phyloP scores from a whole-genome alignment of 192 early-diverging fungal genomes.

The Chytriomyces sp. region DNA sequence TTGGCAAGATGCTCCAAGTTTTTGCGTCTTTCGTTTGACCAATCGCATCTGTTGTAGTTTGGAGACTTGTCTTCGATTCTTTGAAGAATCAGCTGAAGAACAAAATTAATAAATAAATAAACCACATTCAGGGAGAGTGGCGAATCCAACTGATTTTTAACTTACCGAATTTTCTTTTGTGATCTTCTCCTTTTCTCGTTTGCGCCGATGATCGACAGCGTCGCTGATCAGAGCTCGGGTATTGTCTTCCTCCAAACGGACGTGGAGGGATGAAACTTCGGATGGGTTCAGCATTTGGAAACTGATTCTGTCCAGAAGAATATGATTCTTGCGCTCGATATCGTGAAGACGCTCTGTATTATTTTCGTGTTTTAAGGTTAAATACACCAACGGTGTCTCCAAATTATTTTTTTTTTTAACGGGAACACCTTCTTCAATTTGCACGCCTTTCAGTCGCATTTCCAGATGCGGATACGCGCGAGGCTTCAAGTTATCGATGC shows the following conservation, averaged over 20 bases:
- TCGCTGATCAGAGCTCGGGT: conserved; percentile 21
- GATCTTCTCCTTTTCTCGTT: conserved; percentile 36
- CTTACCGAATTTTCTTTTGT: conserved; percentile 40
- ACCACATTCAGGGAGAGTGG: background rate
- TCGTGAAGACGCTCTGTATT: conserved; percentile 47
- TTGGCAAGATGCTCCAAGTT: conserved; percentile 57
- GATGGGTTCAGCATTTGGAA: conserved; percentile 49
- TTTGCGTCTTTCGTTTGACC: conserved; percentile 44
- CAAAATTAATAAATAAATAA: background rate
- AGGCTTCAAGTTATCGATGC: conserved; percentile 53
- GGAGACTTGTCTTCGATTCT: conserved; percentile 56
- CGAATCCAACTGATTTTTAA: background rate
- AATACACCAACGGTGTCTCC: background rate
- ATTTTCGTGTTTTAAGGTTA: background rate
- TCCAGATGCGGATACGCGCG: conserved; percentile 56
- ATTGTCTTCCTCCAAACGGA: conserved; percentile 13
- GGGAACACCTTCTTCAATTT: conserved; percentile 55
- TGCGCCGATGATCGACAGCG: conserved; percentile 36
- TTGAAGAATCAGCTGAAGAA: conserved; percentile 45
- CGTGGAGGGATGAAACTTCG: conserved; percentile 33
- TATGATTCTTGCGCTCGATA: conserved; percentile 58
- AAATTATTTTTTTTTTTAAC: background rate
- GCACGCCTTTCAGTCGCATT: conserved; percentile 48
- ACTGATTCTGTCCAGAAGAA: conserved; percentile 55
- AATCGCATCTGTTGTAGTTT: conserved; percentile 50